Base-by-base conservation (phyloP, 2,329 filamentous ascomycete genomes). In the Endoconidiophora laricicola region DNA sequence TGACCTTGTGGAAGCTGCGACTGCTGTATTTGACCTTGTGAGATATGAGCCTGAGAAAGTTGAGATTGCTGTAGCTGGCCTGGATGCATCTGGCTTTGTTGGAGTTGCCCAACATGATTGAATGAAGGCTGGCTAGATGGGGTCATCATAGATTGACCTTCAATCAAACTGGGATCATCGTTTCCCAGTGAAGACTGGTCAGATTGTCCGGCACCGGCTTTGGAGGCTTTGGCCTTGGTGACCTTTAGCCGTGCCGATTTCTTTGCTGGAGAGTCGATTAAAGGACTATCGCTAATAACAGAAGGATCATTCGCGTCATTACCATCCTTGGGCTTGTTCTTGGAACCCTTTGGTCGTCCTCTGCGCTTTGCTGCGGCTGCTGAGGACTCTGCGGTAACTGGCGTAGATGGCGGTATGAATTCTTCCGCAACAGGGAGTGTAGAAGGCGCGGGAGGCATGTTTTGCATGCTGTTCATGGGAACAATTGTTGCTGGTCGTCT, bases 341-440 rank as follows among this genome's bases (percentile, higher is more conserved):
- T 70, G 12, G 69, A 69, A 0, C 69, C 74, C 55, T 76, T 77
- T 6, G 74, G 74, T 16, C 74, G 65, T 14, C 74, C 74, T 54
- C 73, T 66, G 46, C 72, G 66, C 56, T 69, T 74, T 36, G 59
- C 46, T 20, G 59, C 46, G 16, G 46, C 46, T 6, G 26, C 26
- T 26, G 46, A 49, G 9, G 46, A 49, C 20, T 53, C 46, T 23
- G 41, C 33, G 3, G 26, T 38, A 23, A 49, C 43, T 16, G 46
- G 39, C 7, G 44, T 48, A 12, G 42, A 23, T 20, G 33, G 29
- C 6, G 26, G 52, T 29, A 54, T 49, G 2, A 48, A 43, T 33
- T 48, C 44, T 18, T 54, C 55, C 4, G 50, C 26, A 3, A 23
- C 22, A 3, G 16, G 10, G 7, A 40, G 26, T 10, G 26, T 7